Conservation (phyloP, 2,329 filamentous ascomycete genomes). For the Colletotrichum liriopes region DNA sequence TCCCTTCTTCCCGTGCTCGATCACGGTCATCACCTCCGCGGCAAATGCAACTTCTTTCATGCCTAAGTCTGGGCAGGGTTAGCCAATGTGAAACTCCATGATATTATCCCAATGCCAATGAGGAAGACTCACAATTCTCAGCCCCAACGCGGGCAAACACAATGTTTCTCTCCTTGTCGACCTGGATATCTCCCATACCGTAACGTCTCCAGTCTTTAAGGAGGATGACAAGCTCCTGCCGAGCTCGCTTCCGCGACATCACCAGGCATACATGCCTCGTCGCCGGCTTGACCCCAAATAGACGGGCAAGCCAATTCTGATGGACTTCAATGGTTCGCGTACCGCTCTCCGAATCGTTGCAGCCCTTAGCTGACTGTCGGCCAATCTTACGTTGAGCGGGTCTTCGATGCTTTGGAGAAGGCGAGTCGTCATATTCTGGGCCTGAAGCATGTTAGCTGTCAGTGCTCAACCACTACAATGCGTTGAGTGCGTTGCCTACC, state of each 20-base stretch:
- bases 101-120: background rate
- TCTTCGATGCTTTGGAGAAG: constrained; percentile 47
- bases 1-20: constrained; percentile 85
- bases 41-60: constrained; percentile 92
- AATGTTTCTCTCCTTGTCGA: constrained; percentile 84
- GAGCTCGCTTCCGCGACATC: constrained; percentile 77
- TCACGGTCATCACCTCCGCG: constrained; percentile 88
- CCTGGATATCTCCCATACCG: constrained; percentile 84
- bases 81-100: background rate
- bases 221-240: constrained; percentile 82
- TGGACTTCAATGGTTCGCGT: constrained; percentile 74
- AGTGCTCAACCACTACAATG: background rate
- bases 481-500: constrained; percentile 53
- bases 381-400: constrained; percentile 43
- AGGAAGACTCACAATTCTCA: constrained; percentile 79
- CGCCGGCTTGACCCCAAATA: constrained; percentile 91
- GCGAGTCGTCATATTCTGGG: constrained; percentile 51
- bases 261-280: constrained; percentile 82
- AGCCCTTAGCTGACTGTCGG: constrained; percentile 46
- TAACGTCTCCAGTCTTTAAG: constrained; percentile 86
- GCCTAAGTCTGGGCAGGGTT: constrained; percentile 73
- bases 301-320: constrained; percentile 89
- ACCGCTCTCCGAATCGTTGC: constrained; percentile 56
- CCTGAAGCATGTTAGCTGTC: constrained; percentile 48
- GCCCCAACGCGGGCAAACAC: constrained; percentile 84